Conservation (phyloP, 108 stramenopile genomes). For the Schizochytrium sp. region DNA sequence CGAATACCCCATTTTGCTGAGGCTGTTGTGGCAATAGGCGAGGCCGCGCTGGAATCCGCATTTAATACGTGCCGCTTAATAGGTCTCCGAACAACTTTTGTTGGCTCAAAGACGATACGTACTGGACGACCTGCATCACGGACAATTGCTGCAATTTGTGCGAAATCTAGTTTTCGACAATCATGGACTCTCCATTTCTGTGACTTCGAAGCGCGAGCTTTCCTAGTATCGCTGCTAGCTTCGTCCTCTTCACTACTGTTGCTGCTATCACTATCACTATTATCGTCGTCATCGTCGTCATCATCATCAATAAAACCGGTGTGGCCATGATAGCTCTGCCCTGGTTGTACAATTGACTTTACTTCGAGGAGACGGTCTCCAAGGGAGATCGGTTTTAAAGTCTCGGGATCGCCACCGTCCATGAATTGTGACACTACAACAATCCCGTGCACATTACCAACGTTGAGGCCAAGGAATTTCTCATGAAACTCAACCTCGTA, state of each 20-base stretch:
- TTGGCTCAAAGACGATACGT: constrained; percentile 23
- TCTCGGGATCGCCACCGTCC: neutral
- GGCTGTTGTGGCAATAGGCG: neutral
- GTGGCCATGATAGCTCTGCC: too few species aligned
- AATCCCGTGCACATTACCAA: neutral
- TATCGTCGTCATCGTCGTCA: constrained; percentile 1
- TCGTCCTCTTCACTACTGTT: neutral
- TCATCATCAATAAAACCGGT: neutral
- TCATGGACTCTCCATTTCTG: constrained; percentile 13
- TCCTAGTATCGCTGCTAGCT: neutral
- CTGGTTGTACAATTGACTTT: neutral
- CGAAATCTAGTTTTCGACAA: constrained; percentile 15
- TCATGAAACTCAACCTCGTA: constrained; percentile 40
- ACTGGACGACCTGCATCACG: constrained; percentile 55
- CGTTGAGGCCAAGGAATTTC: constrained; percentile 29
- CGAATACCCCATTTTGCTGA: neutral
- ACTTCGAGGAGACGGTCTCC: constrained; percentile 52
- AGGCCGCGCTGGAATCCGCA: neutral
- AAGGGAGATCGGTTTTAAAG: constrained; percentile 8
- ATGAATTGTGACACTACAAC: constrained; percentile 54
- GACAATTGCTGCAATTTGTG: constrained; percentile 40
- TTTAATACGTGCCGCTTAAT: constrained; percentile 9
- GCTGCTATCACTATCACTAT: neutral
- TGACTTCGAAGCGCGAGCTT: neutral
- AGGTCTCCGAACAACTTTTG: neutral